Evolutionary conservation across 192 early-diverging fungal species (phyloP).

Genomic region (Dissophora ornata): DNA sequence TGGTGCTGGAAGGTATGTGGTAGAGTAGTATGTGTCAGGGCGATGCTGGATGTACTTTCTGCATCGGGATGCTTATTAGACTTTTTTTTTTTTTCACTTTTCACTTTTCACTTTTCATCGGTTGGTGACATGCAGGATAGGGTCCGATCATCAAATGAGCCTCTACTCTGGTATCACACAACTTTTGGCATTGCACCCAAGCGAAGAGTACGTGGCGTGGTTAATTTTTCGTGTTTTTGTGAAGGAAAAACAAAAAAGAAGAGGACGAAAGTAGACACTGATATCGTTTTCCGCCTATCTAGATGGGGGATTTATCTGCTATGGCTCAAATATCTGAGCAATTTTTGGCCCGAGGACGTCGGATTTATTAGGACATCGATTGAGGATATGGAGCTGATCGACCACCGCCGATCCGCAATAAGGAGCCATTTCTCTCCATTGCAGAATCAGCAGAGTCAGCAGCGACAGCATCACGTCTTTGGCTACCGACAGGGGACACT

Average conservation of each 20-base stretch:
- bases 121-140: slow-evolving; percentile 30
- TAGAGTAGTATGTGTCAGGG: background rate
- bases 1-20: slow-evolving; percentile 36
- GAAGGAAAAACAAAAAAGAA: too few species aligned
- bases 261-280: too few species aligned
- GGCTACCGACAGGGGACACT: background rate
- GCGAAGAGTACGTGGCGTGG: slow-evolving; percentile 49
- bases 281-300: too few species aligned
- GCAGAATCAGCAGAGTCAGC: background rate
- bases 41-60: background rate
- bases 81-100: too few species aligned
- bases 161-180: slow-evolving; percentile 49
- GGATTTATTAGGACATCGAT: slow-evolving; percentile 34
- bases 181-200: slow-evolving; percentile 35
- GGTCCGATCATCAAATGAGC: slow-evolving; percentile 42
- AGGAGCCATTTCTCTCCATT: background rate
- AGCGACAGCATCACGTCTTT: slow-evolving; percentile 8
- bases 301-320: slow-evolving; percentile 47
- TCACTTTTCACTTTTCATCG: too few species aligned
- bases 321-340: slow-evolving; percentile 47
- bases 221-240: too few species aligned
- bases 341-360: slow-evolving; percentile 52
- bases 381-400: slow-evolving; percentile 26
- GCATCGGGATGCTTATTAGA: background rate
- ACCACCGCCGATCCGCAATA: slow-evolving; percentile 13